Percentiles rank a stretch among this genome's conserved stretches.
These are phyloP conservation scores for Boletellus deceptivus DNA, from an alignment of 1,284 basidiomycete species.

Conservation along the genomic window DNA sequence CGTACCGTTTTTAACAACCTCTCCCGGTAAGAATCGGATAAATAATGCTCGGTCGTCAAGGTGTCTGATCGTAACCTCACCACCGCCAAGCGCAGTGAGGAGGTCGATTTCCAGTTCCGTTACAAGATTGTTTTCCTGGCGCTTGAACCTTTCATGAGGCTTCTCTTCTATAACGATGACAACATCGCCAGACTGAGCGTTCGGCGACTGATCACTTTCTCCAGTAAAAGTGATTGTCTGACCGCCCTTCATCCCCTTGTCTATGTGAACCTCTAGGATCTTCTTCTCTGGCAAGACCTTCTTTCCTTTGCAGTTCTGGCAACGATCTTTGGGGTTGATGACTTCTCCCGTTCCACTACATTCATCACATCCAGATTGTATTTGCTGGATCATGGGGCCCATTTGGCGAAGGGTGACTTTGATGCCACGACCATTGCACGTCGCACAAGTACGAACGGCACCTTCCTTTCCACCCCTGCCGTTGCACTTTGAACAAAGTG, in stretches of 20 bases:
- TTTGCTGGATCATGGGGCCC: conserved; percentile 99
- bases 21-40: conserved; percentile 85
- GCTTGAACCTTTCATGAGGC: conserved; percentile 87
- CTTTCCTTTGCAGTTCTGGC: conserved; percentile 93
- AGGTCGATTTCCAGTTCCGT: conserved; percentile 90
- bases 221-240: conserved; percentile 95
- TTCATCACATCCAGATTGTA: conserved; percentile 93
- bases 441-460: conserved; percentile 78
- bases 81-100: conserved; percentile 91
- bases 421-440: conserved; percentile 90
- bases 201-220: conserved; percentile 96
- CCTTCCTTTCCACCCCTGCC: conserved; percentile 98
- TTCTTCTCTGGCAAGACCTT: conserved; percentile 96
- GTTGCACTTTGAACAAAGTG: conserved; percentile 91
- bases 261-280: conserved; percentile 97
- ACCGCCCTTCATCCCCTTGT: conserved; percentile 99
- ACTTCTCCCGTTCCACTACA: conserved; percentile 92
- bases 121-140: conserved; percentile 91
- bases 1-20: conserved; percentile 91
- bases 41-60: conserved; percentile 90
- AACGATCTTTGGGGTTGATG: conserved; percentile 93
- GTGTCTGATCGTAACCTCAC: conserved; percentile 89
- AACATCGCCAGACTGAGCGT: conserved; percentile 90
- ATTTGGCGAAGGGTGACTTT: conserved; percentile 92
- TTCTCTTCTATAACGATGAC: conserved; percentile 98